Conservation (phyloP, 108 stramenopile species). For the Skeletonema grethae region DNA sequence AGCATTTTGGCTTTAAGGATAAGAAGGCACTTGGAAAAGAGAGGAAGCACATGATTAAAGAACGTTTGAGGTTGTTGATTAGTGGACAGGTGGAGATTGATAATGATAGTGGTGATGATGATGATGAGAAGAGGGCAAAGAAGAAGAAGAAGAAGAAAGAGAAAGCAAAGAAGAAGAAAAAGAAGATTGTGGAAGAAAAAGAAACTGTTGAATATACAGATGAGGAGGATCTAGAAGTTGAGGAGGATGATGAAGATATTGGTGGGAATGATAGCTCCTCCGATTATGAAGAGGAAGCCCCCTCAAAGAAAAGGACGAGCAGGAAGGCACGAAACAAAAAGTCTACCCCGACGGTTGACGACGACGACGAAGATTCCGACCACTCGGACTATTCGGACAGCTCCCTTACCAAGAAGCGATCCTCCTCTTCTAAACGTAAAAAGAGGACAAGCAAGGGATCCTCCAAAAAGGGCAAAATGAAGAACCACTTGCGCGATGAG, state of each 20-base stretch:
- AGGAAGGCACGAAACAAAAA: slow-evolving; percentile 6
- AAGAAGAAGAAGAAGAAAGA: slow-evolving; percentile 6
- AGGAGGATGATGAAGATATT: slow-evolving; percentile 13
- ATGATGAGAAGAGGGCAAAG: not conserved
- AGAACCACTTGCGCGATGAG: slow-evolving; percentile 50
- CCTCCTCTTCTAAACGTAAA: slow-evolving; percentile 14
- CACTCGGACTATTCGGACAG: slow-evolving; percentile 29
- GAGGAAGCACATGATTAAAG: slow-evolving; percentile 37
- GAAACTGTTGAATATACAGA: slow-evolving; percentile 10
- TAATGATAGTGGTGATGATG: not conserved
- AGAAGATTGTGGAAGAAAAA: not conserved
- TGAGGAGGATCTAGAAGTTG: not conserved
- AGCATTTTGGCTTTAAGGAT: slow-evolving; percentile 20
- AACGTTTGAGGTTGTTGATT: slow-evolving; percentile 26
- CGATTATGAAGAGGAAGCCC: slow-evolving; percentile 18
- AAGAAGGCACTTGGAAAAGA: slow-evolving; percentile 21
- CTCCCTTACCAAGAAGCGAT: slow-evolving; percentile 15
- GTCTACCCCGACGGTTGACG: not conserved
- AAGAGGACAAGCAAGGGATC: slow-evolving; percentile 16
- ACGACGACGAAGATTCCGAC: slow-evolving; percentile 11
- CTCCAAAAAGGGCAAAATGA: slow-evolving; percentile 31
- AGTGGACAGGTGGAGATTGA: slow-evolving; percentile 8
- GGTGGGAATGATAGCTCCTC: slow-evolving; percentile 23
- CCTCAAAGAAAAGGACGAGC: not conserved
- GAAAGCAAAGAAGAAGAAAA: slow-evolving; percentile 1